A percentile compares a stretch with the other conserved stretches of the same genome.
phyloP scores from a whole-genome alignment of 805 yeast species.

The Scheffersomyces ergatensis region DNA sequence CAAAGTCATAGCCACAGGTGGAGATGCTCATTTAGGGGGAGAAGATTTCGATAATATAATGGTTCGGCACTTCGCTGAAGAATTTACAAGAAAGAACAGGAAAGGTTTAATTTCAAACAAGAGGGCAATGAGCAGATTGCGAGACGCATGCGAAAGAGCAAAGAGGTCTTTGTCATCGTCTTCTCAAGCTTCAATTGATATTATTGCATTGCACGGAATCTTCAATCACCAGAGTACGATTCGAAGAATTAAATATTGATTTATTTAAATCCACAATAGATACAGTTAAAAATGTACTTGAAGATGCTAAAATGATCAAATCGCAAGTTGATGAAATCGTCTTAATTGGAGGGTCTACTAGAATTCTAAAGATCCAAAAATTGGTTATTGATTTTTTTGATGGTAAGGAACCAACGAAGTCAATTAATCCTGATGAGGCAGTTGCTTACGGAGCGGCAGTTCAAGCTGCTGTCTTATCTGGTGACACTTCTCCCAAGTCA shows the following conservation, averaged over 20 bases:
- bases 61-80: conserved; percentile 88
- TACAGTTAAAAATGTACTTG: conserved; percentile 92
- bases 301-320: conserved; percentile 88
- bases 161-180: conserved; percentile 97
- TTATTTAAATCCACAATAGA: conserved; percentile 90
- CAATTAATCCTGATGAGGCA: conserved; percentile 98
- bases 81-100: conserved; percentile 97
- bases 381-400: conserved; percentile 94
- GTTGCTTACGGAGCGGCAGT: conserved; percentile 99
- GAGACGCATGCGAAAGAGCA: conserved; percentile 99
- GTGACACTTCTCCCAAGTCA: conserved; percentile 56
- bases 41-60: conserved; percentile 97
- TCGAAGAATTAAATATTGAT: conserved; percentile 93
- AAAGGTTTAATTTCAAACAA: conserved; percentile 90
- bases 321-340: conserved; percentile 88
- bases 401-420: conserved; percentile 95
- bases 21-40: conserved; percentile 73
- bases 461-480: conserved; percentile 74
- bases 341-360: conserved; percentile 96
- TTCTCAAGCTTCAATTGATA: conserved; percentile 91
- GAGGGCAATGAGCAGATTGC: conserved; percentile 96
- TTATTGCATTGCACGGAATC: conserved; percentile 94
- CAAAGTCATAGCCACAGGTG: conserved; percentile 49
- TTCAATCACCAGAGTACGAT: conserved; percentile 94
- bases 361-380: conserved; percentile 96